Conservation (phyloP, 257 asterid genomes). For the Primulina eburnea region DNA sequence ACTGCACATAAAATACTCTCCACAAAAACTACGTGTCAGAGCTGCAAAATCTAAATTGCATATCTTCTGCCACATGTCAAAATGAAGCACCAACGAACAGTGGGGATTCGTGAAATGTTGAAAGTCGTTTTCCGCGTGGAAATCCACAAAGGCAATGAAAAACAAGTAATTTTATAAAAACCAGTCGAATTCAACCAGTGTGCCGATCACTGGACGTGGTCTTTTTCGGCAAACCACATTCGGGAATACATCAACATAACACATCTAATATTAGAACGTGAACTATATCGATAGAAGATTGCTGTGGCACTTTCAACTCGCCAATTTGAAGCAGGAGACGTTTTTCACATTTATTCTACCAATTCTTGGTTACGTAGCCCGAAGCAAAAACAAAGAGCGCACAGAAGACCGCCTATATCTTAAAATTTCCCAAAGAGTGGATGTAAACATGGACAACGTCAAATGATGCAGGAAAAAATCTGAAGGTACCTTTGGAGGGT, state of each 20-base stretch:
- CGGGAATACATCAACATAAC: background rate
- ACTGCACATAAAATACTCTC: background rate
- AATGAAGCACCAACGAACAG: background rate
- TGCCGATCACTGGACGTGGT: constrained; percentile 2
- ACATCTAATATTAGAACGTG: constrained; percentile 6
- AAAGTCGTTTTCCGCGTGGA: background rate
- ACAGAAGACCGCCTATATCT: background rate
- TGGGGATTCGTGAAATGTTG: background rate
- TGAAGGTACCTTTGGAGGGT: constrained; percentile 52
- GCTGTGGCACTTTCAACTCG: background rate
- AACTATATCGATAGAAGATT: background rate
- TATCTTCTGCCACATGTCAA: constrained; percentile 13
- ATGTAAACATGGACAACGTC: background rate
- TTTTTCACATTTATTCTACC: background rate
- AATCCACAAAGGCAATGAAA: background rate
- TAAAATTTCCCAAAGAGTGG: background rate
- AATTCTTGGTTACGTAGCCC: constrained; percentile 4
- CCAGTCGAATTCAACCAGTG: background rate
- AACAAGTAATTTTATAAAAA: background rate
- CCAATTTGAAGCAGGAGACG: background rate
- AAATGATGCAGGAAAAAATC: background rate
- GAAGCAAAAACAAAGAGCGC: constrained; percentile 1
- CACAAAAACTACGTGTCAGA: background rate
- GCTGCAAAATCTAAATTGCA: constrained; percentile 1
- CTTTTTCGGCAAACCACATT: constrained; percentile 10